Conservation (phyloP, 2,329 filamentous ascomycete genomes). For the Colletotrichum lentis region DNA sequence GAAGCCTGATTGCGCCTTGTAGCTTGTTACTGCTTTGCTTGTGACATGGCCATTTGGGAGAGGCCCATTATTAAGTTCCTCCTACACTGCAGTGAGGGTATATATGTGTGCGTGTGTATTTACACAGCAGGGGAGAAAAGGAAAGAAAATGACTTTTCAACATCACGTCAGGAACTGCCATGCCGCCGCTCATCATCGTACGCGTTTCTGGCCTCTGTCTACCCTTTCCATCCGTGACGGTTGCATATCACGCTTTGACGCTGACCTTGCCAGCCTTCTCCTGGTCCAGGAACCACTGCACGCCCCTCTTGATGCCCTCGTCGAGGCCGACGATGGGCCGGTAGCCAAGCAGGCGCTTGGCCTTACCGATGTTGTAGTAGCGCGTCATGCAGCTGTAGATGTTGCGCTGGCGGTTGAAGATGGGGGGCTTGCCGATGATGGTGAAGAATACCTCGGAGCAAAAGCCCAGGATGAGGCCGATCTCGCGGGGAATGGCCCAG, state of each 20-base stretch:
- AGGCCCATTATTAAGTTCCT: slow-evolving; percentile 23
- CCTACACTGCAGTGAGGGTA: background rate
- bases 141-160: slow-evolving; percentile 12
- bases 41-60: background rate
- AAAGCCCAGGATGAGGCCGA: slow-evolving; percentile 62
- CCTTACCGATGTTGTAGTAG: slow-evolving; percentile 81
- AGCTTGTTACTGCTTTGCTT: background rate
- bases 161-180: background rate
- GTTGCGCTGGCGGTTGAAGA: slow-evolving; percentile 67
- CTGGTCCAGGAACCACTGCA: slow-evolving; percentile 64
- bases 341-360: slow-evolving; percentile 75
- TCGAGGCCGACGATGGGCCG: slow-evolving; percentile 70
- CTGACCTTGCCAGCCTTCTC: slow-evolving; percentile 48
- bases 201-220: background rate
- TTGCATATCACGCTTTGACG: slow-evolving; percentile 23
- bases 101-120: slow-evolving; percentile 5
- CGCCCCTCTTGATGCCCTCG: slow-evolving; percentile 67
- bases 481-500: slow-evolving; percentile 61
- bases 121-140: no score
- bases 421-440: slow-evolving; percentile 61
- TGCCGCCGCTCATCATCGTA: background rate
- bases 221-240: background rate
- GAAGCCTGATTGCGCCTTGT: background rate
- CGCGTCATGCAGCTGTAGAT: slow-evolving; percentile 77
- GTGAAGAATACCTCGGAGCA: slow-evolving; percentile 61